Conservation (phyloP, 192 early-diverging fungal species). For the Spizellomyces sp. region DNA sequence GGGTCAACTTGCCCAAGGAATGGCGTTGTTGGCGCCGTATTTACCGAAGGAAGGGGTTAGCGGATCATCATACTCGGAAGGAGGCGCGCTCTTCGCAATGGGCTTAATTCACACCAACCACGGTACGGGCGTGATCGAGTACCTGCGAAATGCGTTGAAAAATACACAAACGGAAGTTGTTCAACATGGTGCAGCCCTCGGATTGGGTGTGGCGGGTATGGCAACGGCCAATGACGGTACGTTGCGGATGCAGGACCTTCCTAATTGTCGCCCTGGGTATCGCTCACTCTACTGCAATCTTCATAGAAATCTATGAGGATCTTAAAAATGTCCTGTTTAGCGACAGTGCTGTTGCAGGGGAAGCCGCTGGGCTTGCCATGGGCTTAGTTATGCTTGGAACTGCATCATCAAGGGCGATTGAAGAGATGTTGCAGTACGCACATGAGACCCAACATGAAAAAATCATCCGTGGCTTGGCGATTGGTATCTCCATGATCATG, state of each 20-base stretch:
- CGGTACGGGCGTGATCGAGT: slow-evolving; percentile 77
- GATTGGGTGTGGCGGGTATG: slow-evolving; percentile 96
- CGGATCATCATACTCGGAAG: slow-evolving; percentile 90
- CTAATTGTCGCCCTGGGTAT: background rate
- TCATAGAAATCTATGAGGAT: slow-evolving; percentile 77
- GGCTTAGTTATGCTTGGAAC: slow-evolving; percentile 98
- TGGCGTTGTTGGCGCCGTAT: slow-evolving; percentile 86
- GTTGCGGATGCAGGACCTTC: background rate
- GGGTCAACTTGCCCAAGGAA: slow-evolving; percentile 88
- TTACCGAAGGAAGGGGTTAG: slow-evolving; percentile 90
- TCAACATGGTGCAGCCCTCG: slow-evolving; percentile 95
- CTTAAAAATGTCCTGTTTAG: slow-evolving; percentile 87
- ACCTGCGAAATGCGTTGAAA: slow-evolving; percentile 80
- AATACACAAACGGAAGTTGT: slow-evolving; percentile 83
- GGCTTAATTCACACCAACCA: slow-evolving; percentile 98
- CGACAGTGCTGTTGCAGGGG: slow-evolving; percentile 96
- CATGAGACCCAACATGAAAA: slow-evolving; percentile 99
- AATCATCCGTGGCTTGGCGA: slow-evolving; percentile 94
- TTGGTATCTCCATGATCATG: slow-evolving; percentile 95
- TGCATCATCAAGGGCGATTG: slow-evolving; percentile 73
- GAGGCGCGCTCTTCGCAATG: slow-evolving; percentile 95
- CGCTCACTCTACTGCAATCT: background rate
- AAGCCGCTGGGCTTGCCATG: slow-evolving; percentile 95
- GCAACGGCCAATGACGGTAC: slow-evolving; percentile 84
- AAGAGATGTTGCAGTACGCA: slow-evolving; percentile 97